Evolutionary conservation across 2,329 filamentous ascomycete genomes (phyloP).

Genomic region (Aureobasidium zeae): DNA sequence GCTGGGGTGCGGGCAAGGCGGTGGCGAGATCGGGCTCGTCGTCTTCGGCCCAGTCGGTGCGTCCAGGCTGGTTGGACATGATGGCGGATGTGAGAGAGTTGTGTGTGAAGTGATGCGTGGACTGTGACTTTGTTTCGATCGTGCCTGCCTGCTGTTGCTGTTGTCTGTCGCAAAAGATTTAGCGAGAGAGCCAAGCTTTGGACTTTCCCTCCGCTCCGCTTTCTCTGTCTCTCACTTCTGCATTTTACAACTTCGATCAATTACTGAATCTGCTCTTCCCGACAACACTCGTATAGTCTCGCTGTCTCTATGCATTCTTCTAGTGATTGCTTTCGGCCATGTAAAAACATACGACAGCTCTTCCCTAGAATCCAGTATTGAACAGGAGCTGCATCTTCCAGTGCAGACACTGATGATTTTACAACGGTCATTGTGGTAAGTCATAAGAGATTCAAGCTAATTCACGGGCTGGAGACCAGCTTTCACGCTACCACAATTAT

Average conservation of each 20-base stretch:
- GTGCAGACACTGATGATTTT: too few relatives aligned
- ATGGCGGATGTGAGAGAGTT: background rate
- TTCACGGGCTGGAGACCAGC: too few relatives aligned
- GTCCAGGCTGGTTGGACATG: slow-evolving; percentile 27
- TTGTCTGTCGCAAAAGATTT: slow-evolving; percentile 11
- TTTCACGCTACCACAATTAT: too few relatives aligned
- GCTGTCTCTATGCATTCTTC: background rate
- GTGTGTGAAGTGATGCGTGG: background rate
- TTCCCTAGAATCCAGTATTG: too few relatives aligned
- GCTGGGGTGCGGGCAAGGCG: slow-evolving; percentile 74
- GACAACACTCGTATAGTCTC: background rate
- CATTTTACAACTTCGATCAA: background rate
- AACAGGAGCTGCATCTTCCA: too few relatives aligned
- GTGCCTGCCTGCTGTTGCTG: background rate
- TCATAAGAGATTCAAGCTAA: too few relatives aligned
- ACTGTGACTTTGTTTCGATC: background rate
- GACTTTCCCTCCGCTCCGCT: background rate
- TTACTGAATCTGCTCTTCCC: too few relatives aligned
- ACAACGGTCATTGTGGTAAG: too few relatives aligned
- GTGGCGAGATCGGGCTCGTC: slow-evolving; percentile 72
- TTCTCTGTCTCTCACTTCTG: background rate
- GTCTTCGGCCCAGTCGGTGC: slow-evolving; percentile 90
- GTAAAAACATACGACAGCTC: too few relatives aligned
- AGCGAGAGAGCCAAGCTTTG: slow-evolving; percentile 5
- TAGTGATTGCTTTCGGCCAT: background rate